These are phyloP conservation scores for Linum tenue DNA, from an alignment of 345 rosid species.

Conservation along the genomic window DNA sequence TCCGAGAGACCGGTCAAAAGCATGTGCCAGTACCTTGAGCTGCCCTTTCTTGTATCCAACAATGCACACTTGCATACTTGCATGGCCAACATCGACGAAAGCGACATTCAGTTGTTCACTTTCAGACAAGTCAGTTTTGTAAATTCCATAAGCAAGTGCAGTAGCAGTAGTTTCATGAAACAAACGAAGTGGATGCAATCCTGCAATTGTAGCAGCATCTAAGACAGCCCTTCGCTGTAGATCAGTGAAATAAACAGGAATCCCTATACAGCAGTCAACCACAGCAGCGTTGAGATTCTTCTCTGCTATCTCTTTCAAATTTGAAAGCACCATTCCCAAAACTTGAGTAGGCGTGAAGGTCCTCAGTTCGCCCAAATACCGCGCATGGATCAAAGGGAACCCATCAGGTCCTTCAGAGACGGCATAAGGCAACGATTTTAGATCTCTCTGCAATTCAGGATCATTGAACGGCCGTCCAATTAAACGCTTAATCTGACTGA, in stretches of 20 bases:
- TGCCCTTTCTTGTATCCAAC: constrained; percentile 89
- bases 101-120: constrained; percentile 77
- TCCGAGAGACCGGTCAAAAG: constrained; percentile 72
- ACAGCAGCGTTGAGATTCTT: constrained; percentile 76
- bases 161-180: constrained; percentile 91
- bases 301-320: constrained; percentile 82
- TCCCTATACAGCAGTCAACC: constrained; percentile 90
- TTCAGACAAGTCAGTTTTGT: constrained; percentile 91
- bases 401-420: constrained; percentile 87
- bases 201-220: constrained; percentile 91
- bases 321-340: constrained; percentile 75
- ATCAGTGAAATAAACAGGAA: constrained; percentile 87
- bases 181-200: constrained; percentile 77
- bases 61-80: constrained; percentile 95
- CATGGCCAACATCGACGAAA: constrained; percentile 83
- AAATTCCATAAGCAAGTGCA: constrained; percentile 92
- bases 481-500: constrained; percentile 82
- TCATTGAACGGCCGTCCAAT: constrained; percentile 77
- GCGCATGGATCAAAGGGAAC: constrained; percentile 73
- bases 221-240: constrained; percentile 88
- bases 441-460: constrained; percentile 84
- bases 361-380: constrained; percentile 67
- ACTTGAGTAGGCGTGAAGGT: constrained; percentile 90
- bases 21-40: constrained; percentile 65
- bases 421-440: constrained; percentile 58